Evolutionary conservation across 176 grass and related monocot species (phyloP).

Genomic region (Aegilops bicornis): DNA sequence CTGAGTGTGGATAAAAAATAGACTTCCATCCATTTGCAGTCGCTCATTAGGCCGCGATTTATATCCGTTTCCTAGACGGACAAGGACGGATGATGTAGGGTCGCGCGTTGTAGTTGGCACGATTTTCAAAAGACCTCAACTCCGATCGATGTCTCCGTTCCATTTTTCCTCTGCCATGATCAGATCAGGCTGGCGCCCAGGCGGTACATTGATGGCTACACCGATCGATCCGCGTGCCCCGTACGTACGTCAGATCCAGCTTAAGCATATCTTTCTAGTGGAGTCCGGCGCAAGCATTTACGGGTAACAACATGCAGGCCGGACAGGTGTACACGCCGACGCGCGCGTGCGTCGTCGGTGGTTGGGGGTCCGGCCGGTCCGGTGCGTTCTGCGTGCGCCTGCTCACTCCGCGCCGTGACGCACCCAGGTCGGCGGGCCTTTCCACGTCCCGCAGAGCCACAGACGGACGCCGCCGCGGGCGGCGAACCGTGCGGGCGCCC

Average conservation of each 20-base stretch:
- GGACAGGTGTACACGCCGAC: neutral
- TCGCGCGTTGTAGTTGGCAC: too few relatives aligned
- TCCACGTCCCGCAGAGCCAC: too few relatives aligned
- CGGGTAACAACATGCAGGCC: neutral
- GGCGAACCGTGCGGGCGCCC: neutral
- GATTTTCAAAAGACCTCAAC: too few relatives aligned
- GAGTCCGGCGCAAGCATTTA: neutral
- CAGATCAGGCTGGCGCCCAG: neutral
- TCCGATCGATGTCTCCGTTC: neutral
- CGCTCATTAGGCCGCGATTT: too few relatives aligned
- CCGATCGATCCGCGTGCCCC: neutral
- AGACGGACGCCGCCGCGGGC: too few relatives aligned
- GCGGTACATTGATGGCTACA: neutral
- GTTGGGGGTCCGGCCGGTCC: neutral
- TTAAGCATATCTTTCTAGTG: neutral
- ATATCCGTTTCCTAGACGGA: too few relatives aligned
- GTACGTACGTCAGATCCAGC: neutral
- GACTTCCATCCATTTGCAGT: too few relatives aligned
- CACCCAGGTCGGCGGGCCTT: neutral
- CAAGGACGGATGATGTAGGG: too few relatives aligned
- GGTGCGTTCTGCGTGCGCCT: neutral
- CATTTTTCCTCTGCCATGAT: neutral
- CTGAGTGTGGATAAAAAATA: too few relatives aligned
- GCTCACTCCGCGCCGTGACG: neutral
- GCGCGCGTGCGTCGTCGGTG: neutral